These are phyloP conservation scores for Penicillium sp. DNA, from an alignment of 2,329 filamentous ascomycete genomes.

Conservation along the genomic window DNA sequence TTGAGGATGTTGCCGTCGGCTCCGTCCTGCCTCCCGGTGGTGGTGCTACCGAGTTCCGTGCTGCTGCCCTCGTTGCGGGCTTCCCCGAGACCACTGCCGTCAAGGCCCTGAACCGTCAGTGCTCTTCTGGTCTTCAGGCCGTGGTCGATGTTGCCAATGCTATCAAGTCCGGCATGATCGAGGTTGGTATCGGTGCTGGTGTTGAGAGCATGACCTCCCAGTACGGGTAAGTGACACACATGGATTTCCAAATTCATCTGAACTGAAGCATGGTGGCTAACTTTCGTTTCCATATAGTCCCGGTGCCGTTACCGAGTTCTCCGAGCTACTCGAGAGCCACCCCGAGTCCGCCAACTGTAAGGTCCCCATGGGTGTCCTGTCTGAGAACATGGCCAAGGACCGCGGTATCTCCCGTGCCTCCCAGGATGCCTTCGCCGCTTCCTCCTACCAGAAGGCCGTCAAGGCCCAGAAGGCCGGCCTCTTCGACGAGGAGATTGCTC, in stretches of 20 bases:
- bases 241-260: not conserved
- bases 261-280: not conserved
- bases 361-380: conserved; percentile 92
- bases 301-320: conserved; percentile 87
- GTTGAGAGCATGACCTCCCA: conserved; percentile 95
- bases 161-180: conserved; percentile 89
- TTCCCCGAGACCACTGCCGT: conserved; percentile 86
- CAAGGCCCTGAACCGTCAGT: conserved; percentile 88
- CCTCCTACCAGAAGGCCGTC: conserved; percentile 85
- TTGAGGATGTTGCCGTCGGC: conserved; percentile 92
- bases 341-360: conserved; percentile 91
- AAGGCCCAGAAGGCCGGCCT: conserved; percentile 85
- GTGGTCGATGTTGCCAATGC: conserved; percentile 93
- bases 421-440: conserved; percentile 94
- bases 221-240: conserved; percentile 69
- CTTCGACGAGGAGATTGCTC: conserved; percentile 88
- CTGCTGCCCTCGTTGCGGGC: conserved; percentile 84
- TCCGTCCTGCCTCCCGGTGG: conserved; percentile 89
- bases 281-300: conserved; percentile 55
- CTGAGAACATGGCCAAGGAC: conserved; percentile 92
- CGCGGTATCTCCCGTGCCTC: conserved; percentile 68
- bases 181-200: conserved; percentile 88
- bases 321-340: conserved; percentile 79
- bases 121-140: conserved; percentile 88
- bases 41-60: conserved; percentile 95